Evolutionary conservation across 176 grass and related monocot genomes (phyloP).

Genomic region (Bonia amplexicaulis): DNA sequence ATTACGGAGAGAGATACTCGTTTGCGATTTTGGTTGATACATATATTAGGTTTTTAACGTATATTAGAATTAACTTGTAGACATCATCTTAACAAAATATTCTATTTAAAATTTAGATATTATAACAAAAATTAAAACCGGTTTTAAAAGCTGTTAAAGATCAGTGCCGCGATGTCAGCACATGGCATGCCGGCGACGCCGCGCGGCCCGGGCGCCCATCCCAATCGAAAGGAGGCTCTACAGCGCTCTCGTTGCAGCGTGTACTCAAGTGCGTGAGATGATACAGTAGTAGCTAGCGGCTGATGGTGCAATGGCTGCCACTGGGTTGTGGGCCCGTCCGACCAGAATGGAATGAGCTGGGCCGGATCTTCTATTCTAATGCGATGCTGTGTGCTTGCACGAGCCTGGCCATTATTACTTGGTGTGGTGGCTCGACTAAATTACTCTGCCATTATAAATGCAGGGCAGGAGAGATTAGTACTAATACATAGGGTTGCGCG

Average conservation of each 20-base stretch:
- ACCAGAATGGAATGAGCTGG: background rate
- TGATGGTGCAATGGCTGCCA: background rate
- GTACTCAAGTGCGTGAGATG: background rate
- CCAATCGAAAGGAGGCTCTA: background rate
- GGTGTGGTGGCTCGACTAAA: background rate
- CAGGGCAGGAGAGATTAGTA: background rate
- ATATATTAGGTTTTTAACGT: too few relatives aligned
- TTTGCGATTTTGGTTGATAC: too few relatives aligned
- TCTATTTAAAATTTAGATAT: too few relatives aligned
- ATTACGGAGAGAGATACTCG: too few relatives aligned
- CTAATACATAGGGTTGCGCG: too few relatives aligned
- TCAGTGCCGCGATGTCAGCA: too few relatives aligned
- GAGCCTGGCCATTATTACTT: constrained; percentile 16
- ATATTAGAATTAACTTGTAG: too few relatives aligned
- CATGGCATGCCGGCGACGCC: constrained; percentile 18
- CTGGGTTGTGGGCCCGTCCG: background rate
- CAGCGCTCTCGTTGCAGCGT: background rate
- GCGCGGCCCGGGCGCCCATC: background rate
- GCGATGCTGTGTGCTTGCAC: background rate
- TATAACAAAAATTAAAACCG: too few relatives aligned
- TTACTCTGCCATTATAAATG: background rate
- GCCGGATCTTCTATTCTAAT: background rate
- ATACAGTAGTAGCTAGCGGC: too few relatives aligned
- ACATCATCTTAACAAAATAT: too few relatives aligned
- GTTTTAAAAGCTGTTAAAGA: too few relatives aligned